Conservation (phyloP, 306 rosid species). For the Bauhinia variegata region DNA sequence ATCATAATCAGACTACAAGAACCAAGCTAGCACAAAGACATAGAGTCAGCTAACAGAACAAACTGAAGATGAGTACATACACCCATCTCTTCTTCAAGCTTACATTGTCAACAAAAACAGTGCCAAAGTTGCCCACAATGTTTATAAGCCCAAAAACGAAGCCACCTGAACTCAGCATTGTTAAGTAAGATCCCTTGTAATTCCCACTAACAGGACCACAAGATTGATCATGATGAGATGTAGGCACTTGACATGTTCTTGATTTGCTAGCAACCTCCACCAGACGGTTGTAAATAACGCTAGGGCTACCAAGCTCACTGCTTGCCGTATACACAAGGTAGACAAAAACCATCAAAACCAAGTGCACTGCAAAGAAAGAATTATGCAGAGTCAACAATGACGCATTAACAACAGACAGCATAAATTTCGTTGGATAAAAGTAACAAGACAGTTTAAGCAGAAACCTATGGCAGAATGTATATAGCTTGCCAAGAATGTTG, state of each 20-base stretch:
- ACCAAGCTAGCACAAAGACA: neutral
- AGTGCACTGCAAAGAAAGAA: slow-evolving; percentile 61
- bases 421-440: neutral
- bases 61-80: slow-evolving; percentile 12
- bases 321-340: slow-evolving; percentile 85
- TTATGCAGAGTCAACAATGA: slow-evolving; percentile 22
- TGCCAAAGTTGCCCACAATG: slow-evolving; percentile 88
- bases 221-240: slow-evolving; percentile 83
- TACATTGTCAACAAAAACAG: slow-evolving; percentile 94
- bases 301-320: slow-evolving; percentile 84
- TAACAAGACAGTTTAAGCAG: slow-evolving; percentile 5
- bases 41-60: slow-evolving; percentile 13
- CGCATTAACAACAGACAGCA: slow-evolving; percentile 12
- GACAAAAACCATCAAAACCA: slow-evolving; percentile 85
- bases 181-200: slow-evolving; percentile 76
- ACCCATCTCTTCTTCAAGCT: slow-evolving; percentile 36
- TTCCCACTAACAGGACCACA: slow-evolving; percentile 94
- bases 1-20: neutral
- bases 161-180: slow-evolving; percentile 96
- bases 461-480: slow-evolving; percentile 93
- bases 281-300: slow-evolving; percentile 60
- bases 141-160: slow-evolving; percentile 87
- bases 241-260: slow-evolving; percentile 70
- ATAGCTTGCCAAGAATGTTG: slow-evolving; percentile 96
- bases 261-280: slow-evolving; percentile 78